Evolutionary conservation across 768 basidiomycete species (phyloP).

Genomic region (Exsudoporus frostii): DNA sequence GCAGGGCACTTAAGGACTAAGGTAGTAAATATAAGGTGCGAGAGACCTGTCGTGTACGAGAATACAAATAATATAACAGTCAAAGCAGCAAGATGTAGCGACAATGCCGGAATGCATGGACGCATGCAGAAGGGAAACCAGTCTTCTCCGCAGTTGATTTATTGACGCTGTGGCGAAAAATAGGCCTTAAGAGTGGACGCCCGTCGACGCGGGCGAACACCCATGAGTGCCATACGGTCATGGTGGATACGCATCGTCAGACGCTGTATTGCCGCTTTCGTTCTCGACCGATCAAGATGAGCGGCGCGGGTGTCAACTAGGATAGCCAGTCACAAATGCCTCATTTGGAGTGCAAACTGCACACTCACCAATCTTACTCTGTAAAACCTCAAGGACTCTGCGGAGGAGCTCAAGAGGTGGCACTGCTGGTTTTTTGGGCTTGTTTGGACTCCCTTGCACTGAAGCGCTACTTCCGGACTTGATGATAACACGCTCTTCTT

Average conservation of each 20-base stretch:
- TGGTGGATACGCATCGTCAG: constrained; percentile 62
- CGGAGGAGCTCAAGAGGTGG: constrained; percentile 49
- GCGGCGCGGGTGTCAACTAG: constrained; percentile 72
- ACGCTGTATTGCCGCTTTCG: constrained; percentile 66
- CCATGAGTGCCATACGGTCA: constrained; percentile 43
- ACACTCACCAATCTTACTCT: constrained; percentile 59
- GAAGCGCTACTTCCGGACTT: constrained; percentile 8
- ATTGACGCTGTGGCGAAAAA: constrained; percentile 27
- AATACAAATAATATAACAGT: neutral
- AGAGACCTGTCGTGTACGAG: neutral
- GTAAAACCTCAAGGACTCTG: constrained; percentile 47
- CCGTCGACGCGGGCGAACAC: constrained; percentile 16
- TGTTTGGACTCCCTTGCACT: constrained; percentile 25
- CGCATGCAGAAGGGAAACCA: neutral
- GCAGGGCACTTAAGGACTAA: neutral
- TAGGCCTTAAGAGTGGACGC: constrained; percentile 30
- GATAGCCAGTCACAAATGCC: neutral
- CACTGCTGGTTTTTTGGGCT: constrained; percentile 30
- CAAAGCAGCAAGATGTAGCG: neutral
- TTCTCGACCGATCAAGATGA: constrained; percentile 71
- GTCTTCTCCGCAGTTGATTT: neutral
- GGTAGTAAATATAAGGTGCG: neutral
- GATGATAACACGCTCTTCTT: constrained; percentile 38
- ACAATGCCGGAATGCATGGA: neutral
- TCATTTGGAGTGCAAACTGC: neutral